Conservation (phyloP, 495 filamentous ascomycete species). For the Podospora sp. region DNA sequence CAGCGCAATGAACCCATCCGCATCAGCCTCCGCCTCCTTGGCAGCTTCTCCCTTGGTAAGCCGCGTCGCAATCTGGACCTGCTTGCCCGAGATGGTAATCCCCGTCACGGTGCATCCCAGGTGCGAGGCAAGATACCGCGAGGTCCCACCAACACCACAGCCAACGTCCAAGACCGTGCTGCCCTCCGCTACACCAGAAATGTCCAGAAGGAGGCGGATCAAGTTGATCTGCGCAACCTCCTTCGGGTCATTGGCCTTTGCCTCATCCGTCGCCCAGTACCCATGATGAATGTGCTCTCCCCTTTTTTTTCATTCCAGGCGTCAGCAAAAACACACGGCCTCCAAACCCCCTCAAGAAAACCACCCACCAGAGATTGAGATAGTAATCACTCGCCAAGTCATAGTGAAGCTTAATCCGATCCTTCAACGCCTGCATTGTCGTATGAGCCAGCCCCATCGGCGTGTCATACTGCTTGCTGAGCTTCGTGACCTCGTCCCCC, state of each 20-base stretch:
- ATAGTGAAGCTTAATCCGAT: slow-evolving; percentile 60
- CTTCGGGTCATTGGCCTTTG: slow-evolving; percentile 47
- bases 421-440: slow-evolving; percentile 58
- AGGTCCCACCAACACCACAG: slow-evolving; percentile 59
- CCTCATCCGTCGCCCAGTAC: slow-evolving; percentile 47
- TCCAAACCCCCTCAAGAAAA: background rate
- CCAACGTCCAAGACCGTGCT: slow-evolving; percentile 56
- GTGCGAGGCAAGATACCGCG: slow-evolving; percentile 52
- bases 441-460: slow-evolving; percentile 53
- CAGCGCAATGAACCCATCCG: slow-evolving; percentile 37
- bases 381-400: slow-evolving; percentile 61
- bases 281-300: slow-evolving; percentile 65
- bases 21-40: background rate
- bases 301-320: slow-evolving; percentile 38
- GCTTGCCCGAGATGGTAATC: slow-evolving; percentile 59
- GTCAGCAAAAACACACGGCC: background rate
- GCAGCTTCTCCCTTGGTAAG: slow-evolving; percentile 42
- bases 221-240: slow-evolving; percentile 56
- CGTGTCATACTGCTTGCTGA: slow-evolving; percentile 52
- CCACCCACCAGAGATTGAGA: slow-evolving; percentile 48
- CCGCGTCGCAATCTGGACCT: slow-evolving; percentile 54
- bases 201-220: slow-evolving; percentile 52
- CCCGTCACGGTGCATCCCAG: slow-evolving; percentile 54
- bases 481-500: slow-evolving; percentile 28
- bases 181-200: slow-evolving; percentile 38